These are phyloP conservation scores for Bisporella sp. DNA, from an alignment of 2,329 filamentous ascomycete species.

Conservation along the genomic window DNA sequence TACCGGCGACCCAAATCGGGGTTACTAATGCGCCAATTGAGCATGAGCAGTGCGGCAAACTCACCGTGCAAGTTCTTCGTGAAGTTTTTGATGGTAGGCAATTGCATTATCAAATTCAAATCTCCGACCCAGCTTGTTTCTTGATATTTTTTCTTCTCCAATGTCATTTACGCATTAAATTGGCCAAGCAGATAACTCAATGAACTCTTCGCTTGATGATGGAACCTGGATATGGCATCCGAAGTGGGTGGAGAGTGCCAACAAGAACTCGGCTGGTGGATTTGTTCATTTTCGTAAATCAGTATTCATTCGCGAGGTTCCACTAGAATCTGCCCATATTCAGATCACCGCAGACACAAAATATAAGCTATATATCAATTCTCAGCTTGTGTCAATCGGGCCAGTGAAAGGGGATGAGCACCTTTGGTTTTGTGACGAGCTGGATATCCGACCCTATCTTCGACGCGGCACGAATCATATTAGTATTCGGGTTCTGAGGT, in stretches of 20 bases:
- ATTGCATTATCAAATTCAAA: too few relatives aligned
- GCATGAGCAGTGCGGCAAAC: too few relatives aligned
- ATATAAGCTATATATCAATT: background rate
- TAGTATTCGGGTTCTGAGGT: background rate
- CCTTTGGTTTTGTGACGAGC: background rate
- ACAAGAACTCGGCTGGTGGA: background rate
- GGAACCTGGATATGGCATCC: constrained; percentile 1
- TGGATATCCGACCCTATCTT: background rate
- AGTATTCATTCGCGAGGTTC: background rate
- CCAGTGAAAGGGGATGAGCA: background rate
- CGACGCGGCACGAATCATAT: background rate
- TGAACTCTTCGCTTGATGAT: background rate
- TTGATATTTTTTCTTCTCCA: too few relatives aligned
- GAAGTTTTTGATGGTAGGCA: too few relatives aligned
- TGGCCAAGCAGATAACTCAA: too few relatives aligned
- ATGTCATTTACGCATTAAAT: too few relatives aligned
- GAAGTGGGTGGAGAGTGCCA: background rate
- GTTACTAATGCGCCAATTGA: too few relatives aligned
- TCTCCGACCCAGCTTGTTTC: too few relatives aligned
- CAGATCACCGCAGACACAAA: background rate
- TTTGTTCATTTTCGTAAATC: background rate
- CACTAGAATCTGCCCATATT: background rate
- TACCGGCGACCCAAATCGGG: too few relatives aligned
- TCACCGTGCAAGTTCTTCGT: too few relatives aligned
- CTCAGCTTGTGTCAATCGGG: background rate